A percentile compares a stretch with the other conserved stretches of the same genome.
Evolutionary conservation across 2,329 filamentous ascomycete genomes (phyloP).

Genomic region (Cadophora sp.): DNA sequence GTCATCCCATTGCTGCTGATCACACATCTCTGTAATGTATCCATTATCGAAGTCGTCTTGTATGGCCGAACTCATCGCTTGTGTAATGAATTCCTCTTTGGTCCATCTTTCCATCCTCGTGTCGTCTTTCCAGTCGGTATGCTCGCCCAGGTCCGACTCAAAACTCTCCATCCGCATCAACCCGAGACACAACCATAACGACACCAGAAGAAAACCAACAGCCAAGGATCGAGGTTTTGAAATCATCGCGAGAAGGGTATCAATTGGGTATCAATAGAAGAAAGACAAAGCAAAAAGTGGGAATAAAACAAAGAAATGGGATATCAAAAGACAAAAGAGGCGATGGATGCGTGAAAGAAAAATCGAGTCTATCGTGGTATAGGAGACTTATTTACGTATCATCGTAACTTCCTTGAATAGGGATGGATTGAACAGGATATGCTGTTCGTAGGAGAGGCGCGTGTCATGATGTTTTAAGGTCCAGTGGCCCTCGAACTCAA

Average conservation of each 20-base stretch:
- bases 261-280: conserved; percentile 11
- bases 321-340: neutral
- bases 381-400: neutral
- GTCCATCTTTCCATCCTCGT: conserved; percentile 6
- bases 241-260: conserved; percentile 17
- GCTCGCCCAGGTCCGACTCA: neutral
- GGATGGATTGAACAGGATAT: neutral
- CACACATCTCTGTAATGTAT: conserved; percentile 8
- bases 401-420: conserved; percentile 15
- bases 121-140: neutral
- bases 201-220: conserved; percentile 5
- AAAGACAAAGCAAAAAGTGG: neutral
- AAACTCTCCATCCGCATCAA: neutral
- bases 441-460: neutral
- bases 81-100: neutral
- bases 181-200: conserved; percentile 3
- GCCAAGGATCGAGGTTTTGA: neutral
- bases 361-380: neutral
- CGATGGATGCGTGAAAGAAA: neutral
- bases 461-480: neutral
- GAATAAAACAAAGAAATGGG: neutral
- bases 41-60: conserved; percentile 9
- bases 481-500: neutral
- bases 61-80: conserved; percentile 12
- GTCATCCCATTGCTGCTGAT: conserved; percentile 7